Evolutionary conservation across 2,329 filamentous ascomycete species (phyloP), one percentile per base, ranked within the genome.

Genomic region (Rutstroemia sp.): DNA sequence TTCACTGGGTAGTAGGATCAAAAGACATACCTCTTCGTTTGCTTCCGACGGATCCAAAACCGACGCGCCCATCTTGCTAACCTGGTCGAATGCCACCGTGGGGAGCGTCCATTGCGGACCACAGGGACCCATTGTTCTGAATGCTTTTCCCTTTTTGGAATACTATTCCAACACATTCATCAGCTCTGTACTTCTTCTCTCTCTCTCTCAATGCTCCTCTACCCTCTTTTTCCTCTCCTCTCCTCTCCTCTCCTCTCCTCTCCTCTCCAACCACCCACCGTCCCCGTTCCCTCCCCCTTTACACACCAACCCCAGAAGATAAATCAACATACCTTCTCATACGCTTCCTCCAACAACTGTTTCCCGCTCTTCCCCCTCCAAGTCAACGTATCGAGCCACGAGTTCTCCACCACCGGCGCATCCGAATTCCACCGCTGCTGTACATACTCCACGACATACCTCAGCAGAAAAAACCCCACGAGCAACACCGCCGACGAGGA

Each of bases 131-230:
- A 34, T 53, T 19, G 34, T 16, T 38, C 51, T 41, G 45, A 53
- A 53, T 19, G 51, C 51, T 21, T 53, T 53, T 34, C 51, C 51
- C n/a, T 53, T 46, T 46, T 53, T 53, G 17, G 39, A 30, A 19
- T 53, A 47, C 51, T 53, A 25, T 37, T 30, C 27, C 27, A 30
- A 30, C 27, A 8, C 27, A 30, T 30, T 30, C 27, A 10, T 30
- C 7, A 30, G 27, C 27, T 30, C 27, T 10, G 10, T 30, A 6
- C 27, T 30, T 30, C 27, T 30, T 30, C 27, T 5, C 23, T 23
- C 23, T 4, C 21, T 23, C 23, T 23, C 23, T 30, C 27, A 10
- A 30, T 30, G 27, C 10, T 30, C 10, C 27, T 3, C 27, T 30
- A 30, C 27, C 27, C 27, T 8, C 9, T 10, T 10, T 2, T 16